Base-by-base conservation (phyloP, 2,329 filamentous ascomycete genomes). In the Elsinoe batatas region DNA sequence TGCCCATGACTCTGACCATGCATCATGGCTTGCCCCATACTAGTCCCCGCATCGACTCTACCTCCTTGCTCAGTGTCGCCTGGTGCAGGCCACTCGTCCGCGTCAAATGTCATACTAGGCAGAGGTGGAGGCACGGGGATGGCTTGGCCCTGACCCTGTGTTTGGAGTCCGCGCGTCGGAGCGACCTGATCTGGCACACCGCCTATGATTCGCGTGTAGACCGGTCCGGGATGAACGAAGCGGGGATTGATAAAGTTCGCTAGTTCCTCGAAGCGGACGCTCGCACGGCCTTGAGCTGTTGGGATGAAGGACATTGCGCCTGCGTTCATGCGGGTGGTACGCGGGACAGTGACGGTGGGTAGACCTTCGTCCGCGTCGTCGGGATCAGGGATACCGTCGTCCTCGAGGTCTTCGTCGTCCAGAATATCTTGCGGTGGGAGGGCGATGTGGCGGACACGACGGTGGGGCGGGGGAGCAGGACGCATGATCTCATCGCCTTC, bases 371-470 rank as follows among this genome's bases (percentile, higher is more conserved):
- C 51, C 44, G 36, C 33, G 37, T 58, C 43, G n/a, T 57, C 53
- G 2, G 54, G 56, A 5, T 56, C 61, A 55, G 64, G 63, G 1
- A 54, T 50, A 5, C 57, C 59, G 30, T 63, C 61, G 42, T 63
- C 60, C 33, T 66, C 64, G 46, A 63, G 61, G 35, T 64, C 64
- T 22, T 62, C 63, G 4, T 61, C 59, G 13, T 63, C 61, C 11
- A 62, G 59, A 30, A 58, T 51, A 15, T 55, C 54, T 12, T 58
- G 53, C 11, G 57, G 54, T n/a, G 51, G 53, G 11, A 38, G 22
- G 11, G 26, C 8, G 7, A 17, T 7, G 5, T 22, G 53, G 11
- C 30, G 51, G 15, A 54, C 26, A 15, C 12, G 37, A 10, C 56
- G 58, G 17, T 58, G 54, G 8, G 50, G 49, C 32, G 32, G 56